Evolutionary conservation across 176 grass and related monocot species (phyloP), one percentile per base, ranked within the genome.

Genomic region (Raddia distichophylla): DNA sequence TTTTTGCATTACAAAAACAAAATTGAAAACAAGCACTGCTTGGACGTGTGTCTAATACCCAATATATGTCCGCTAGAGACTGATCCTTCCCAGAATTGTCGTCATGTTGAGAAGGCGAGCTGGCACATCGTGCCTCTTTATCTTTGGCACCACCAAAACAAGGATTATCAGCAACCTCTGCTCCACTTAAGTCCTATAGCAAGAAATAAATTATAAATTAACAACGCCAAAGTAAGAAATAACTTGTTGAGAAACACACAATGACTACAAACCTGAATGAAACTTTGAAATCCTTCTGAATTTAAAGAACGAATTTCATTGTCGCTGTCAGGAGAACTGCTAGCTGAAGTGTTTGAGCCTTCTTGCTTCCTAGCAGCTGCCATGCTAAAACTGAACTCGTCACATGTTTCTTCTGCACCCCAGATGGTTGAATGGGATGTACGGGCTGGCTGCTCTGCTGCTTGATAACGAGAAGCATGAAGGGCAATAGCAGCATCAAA

Each of bases 401-500:
- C 97, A 74, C 97, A 93, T 22, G 97, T 96, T 86, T 99, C 97
- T 84, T 99, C 97, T 17, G 83, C 91, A 83, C 85, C 77, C 86
- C 86, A 99, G 67, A 99, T 87, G 54, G 80, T 90, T 18, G 79
- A 72, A 52, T 87, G 84, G 60, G 82, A 72, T 53, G 50, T 43
- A 55, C 69, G 70, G 45, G 52, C 57, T 17, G 87, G 63, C 55
- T 77, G 76, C 45, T 72, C 70, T 64, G 84, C 42, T 20, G 75
- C 44, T 64, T 91, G 84, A 89, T 87, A 88, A 69, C 60, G 51
- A 84, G 93, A 95, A 69, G 92, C 69, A 64, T 99, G 96, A 70
- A 94, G 87, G 75, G 97, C 97, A 73, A 99, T 75, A 74, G 89
- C 91, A 82, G 93, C 97, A 90, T 99, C 97, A 87, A 99, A 99